phyloP scores from a whole-genome alignment of 352 stramenopile genomes.

The Pythium phragmitis region DNA sequence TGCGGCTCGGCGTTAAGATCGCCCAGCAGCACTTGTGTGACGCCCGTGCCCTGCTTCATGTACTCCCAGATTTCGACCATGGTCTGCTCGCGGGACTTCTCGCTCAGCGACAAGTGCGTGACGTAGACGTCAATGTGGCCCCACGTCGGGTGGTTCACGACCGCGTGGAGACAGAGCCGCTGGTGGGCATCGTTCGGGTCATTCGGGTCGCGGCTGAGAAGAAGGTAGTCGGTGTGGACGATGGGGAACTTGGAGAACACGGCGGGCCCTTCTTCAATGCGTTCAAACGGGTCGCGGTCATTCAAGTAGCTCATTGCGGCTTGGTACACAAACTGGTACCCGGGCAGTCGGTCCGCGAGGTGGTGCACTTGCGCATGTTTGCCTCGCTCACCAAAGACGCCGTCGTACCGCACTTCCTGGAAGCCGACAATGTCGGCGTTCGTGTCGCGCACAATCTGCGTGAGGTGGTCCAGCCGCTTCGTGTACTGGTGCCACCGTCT shows the following conservation, averaged over 20 bases:
- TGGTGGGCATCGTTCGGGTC: conserved; percentile 85
- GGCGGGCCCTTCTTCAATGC: conserved; percentile 81
- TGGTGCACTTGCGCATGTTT: conserved; percentile 81
- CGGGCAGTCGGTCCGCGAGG: conserved; percentile 52
- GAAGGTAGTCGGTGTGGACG: conserved; percentile 72
- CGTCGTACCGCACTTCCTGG: conserved; percentile 86
- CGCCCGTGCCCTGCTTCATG: conserved; percentile 59
- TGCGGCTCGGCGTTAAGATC: conserved; percentile 89
- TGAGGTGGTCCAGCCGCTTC: conserved; percentile 78
- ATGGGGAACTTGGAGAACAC: conserved; percentile 84
- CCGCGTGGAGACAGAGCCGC: conserved; percentile 77
- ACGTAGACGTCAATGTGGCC: conserved; percentile 84
- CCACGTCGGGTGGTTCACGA: conserved; percentile 63
- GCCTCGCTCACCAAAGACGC: conserved; percentile 57
- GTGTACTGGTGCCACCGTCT: conserved; percentile 72
- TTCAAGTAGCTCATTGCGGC: conserved; percentile 86
- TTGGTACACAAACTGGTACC: conserved; percentile 86
- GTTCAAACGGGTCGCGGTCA: conserved; percentile 49
- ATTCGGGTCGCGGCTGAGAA: conserved; percentile 78
- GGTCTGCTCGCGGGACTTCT: conserved; percentile 67
- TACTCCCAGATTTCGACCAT: conserved; percentile 83
- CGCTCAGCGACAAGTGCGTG: conserved; percentile 82
- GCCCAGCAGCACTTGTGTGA: conserved; percentile 76
- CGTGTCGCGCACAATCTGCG: conserved; percentile 44
- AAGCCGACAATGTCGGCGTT: conserved; percentile 78